Evolutionary conservation across 257 asterid genomes (phyloP).

Genomic region (Capsicum baccatum): DNA sequence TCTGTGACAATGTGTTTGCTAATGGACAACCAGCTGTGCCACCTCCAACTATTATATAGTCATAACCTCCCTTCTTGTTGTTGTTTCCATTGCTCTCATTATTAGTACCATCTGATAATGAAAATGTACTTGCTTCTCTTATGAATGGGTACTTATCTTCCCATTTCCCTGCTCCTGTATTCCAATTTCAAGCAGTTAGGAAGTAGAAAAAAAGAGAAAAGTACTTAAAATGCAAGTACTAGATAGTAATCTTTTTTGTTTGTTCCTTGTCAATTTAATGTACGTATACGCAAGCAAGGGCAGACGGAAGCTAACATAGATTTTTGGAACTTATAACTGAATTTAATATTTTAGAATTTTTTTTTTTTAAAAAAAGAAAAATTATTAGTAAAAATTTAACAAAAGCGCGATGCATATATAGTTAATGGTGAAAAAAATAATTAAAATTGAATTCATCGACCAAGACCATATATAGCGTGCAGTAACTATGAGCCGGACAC

Average conservation of each 20-base stretch:
- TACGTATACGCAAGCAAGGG: not conserved
- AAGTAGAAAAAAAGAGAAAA: too few species aligned
- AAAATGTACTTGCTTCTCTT: conserved; percentile 44
- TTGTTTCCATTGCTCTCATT: too few species aligned
- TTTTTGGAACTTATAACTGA: too few species aligned
- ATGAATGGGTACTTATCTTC: conserved; percentile 48
- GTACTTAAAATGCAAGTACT: too few species aligned
- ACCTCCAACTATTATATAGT: conserved; percentile 90
- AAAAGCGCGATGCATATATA: not conserved
- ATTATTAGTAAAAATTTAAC: too few species aligned
- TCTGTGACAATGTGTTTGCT: conserved; percentile 81
- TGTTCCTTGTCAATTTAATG: not conserved
- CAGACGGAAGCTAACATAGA: too few species aligned
- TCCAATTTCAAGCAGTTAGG: too few species aligned
- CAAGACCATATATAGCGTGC: not conserved
- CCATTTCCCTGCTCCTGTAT: conserved; percentile 31
- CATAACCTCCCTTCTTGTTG: conserved; percentile 34
- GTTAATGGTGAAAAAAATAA: not conserved
- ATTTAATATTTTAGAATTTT: too few species aligned
- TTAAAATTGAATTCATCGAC: not conserved
- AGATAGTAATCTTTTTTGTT: too few species aligned
- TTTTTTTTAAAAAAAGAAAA: too few species aligned
- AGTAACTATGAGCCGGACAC: not conserved
- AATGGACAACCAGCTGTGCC: conserved; percentile 98
- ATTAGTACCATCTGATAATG: conserved; percentile 24